Conservation (phyloP, 2,329 filamentous ascomycete species). For the Amauroascus verrucosus region DNA sequence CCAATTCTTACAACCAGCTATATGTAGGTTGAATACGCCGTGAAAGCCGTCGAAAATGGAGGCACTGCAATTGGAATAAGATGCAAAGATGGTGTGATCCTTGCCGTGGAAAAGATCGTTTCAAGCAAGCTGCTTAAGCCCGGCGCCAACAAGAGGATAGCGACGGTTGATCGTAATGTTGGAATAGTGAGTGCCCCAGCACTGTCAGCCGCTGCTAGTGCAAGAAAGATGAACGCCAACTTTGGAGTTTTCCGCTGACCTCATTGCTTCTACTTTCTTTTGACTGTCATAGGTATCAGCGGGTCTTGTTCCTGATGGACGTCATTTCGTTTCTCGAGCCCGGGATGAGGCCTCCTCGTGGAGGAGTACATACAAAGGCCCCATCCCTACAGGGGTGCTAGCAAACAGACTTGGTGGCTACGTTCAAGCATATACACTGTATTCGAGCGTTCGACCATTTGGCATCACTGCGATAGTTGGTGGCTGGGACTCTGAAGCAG, state of each 20-base stretch:
- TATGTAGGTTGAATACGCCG: conserved; percentile 73
- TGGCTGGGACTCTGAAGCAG: conserved; percentile 83
- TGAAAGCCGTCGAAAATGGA: conserved; percentile 96
- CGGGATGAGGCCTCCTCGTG: conserved; percentile 87
- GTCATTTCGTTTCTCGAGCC: conserved; percentile 88
- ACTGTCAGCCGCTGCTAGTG: neutral
- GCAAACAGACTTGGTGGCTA: conserved; percentile 91
- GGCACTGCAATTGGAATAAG: conserved; percentile 92
- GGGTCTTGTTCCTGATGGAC: conserved; percentile 86
- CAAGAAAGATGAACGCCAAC: neutral
- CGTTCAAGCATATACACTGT: conserved; percentile 93
- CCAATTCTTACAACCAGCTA: neutral
- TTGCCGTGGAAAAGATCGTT: conserved; percentile 94
- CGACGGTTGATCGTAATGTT: conserved; percentile 84
- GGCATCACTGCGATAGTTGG: conserved; percentile 90
- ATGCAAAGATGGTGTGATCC: conserved; percentile 92
- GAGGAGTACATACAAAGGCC: conserved; percentile 88
- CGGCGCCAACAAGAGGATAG: conserved; percentile 93
- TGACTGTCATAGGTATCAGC: conserved; percentile 63
- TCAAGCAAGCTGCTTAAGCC: conserved; percentile 91
- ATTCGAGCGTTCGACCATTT: conserved; percentile 92
- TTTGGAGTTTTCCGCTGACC: conserved; percentile 6
- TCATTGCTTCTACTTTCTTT: neutral
- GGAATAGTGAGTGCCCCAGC: conserved; percentile 60
- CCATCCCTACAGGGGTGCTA: conserved; percentile 79